Conservation (phyloP, 1,139 yeast genomes). For the Magnusiomyces magnusii region DNA sequence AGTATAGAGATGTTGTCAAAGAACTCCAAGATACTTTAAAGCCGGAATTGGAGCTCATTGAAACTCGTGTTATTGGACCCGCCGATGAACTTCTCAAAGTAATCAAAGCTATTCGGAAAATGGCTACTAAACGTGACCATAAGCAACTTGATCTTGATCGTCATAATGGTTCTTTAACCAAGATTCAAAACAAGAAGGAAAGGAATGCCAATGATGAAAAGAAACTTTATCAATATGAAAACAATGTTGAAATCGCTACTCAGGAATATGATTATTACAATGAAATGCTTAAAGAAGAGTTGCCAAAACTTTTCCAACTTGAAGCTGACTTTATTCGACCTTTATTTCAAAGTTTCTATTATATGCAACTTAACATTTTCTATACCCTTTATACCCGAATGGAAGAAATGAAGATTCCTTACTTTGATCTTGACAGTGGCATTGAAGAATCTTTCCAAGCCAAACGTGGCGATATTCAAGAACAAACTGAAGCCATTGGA, state of each 20-base stretch:
- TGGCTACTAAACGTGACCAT: constrained; percentile 93
- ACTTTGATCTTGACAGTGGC: constrained; percentile 47
- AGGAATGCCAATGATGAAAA: constrained; percentile 85
- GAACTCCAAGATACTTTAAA: constrained; percentile 78
- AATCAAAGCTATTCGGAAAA: constrained; percentile 75
- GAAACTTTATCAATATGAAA: constrained; percentile 78
- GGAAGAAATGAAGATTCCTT: constrained; percentile 93
- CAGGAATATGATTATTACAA: constrained; percentile 96
- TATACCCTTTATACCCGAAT: constrained; percentile 83
- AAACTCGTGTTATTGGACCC: constrained; percentile 80
- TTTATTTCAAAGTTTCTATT: constrained; percentile 85
- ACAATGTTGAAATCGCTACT: constrained; percentile 81
- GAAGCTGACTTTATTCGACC: constrained; percentile 93
- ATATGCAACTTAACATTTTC: constrained; percentile 95
- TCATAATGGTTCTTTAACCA: constrained; percentile 58
- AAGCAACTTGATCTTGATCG: constrained; percentile 93
- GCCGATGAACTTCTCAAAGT: constrained; percentile 85
- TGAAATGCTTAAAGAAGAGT: constrained; percentile 83
- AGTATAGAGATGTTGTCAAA: constrained; percentile 77
- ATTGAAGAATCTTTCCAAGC: constrained; percentile 52
- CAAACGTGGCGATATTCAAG: constrained; percentile 89
- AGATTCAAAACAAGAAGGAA: constrained; percentile 76
- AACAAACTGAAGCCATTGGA: constrained; percentile 75
- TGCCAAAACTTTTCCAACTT: constrained; percentile 77
- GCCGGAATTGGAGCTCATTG: constrained; percentile 92